Conservation (phyloP, 768 basidiomycete species). For the Tricholoma saponaceum region DNA sequence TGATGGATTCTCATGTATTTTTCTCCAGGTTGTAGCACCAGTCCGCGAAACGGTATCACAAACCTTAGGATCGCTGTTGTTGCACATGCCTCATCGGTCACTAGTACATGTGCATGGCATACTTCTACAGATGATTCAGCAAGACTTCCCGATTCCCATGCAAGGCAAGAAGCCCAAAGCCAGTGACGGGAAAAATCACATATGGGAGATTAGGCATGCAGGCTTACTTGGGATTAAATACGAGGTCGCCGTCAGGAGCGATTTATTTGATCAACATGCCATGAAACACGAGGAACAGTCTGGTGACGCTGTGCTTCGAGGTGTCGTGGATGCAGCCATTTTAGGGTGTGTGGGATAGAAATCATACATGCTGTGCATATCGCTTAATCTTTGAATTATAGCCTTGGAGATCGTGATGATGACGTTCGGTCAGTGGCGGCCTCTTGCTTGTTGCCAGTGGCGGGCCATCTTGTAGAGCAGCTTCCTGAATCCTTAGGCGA, state of each 20-base stretch:
- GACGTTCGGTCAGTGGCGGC: slow-evolving; percentile 97
- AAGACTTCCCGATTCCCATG: slow-evolving; percentile 59
- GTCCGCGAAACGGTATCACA: slow-evolving; percentile 96
- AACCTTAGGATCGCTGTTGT: slow-evolving; percentile 82
- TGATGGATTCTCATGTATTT: background rate
- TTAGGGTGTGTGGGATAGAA: slow-evolving; percentile 61
- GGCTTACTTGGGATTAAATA: slow-evolving; percentile 96
- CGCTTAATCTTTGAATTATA: slow-evolving; percentile 24
- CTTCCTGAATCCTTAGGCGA: slow-evolving; percentile 67
- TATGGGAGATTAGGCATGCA: slow-evolving; percentile 99
- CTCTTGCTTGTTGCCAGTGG: slow-evolving; percentile 86
- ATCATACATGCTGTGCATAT: background rate
- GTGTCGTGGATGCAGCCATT: slow-evolving; percentile 87
- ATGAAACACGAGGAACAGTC: slow-evolving; percentile 34
- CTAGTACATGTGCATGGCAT: slow-evolving; percentile 78
- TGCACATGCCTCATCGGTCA: slow-evolving; percentile 83
- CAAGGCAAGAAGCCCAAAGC: slow-evolving; percentile 24
- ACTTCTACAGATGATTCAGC: slow-evolving; percentile 90
- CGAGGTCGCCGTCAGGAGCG: slow-evolving; percentile 90
- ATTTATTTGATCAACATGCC: slow-evolving; percentile 56
- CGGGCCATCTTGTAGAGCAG: slow-evolving; percentile 70
- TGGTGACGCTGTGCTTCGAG: slow-evolving; percentile 61
- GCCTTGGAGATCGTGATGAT: slow-evolving; percentile 87
- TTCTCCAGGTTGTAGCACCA: slow-evolving; percentile 76
- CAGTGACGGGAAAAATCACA: slow-evolving; percentile 50